Percentiles rank a stretch among this genome's conserved stretches.
These are phyloP conservation scores for Hyphodiscus sp. DNA, from an alignment of 2,329 filamentous ascomycete genomes.

Conservation along the genomic window DNA sequence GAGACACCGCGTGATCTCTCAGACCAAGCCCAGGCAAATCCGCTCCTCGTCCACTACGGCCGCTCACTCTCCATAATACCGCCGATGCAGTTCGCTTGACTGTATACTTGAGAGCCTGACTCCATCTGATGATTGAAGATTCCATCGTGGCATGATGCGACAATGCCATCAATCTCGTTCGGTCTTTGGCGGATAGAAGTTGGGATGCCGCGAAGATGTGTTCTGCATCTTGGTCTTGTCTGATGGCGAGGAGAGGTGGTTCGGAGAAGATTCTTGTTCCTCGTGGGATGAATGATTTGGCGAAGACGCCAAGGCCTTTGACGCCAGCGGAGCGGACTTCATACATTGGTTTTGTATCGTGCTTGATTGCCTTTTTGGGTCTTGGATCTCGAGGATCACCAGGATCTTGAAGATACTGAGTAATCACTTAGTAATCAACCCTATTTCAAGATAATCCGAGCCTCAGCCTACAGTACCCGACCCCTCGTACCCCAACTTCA, in stretches of 20 bases:
- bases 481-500: no score
- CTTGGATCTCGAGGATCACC: background rate
- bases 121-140: slow-evolving; percentile 6
- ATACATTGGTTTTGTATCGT: background rate
- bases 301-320: slow-evolving; percentile 26
- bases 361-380: slow-evolving; percentile 1
- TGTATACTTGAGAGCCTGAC: slow-evolving; percentile 9
- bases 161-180: slow-evolving; percentile 7
- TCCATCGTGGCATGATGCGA: slow-evolving; percentile 10
- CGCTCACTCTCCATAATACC: background rate
- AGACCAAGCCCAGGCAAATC: background rate
- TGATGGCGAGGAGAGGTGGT: slow-evolving; percentile 20
- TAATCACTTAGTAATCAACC: no score
- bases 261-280: slow-evolving; percentile 25
- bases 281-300: slow-evolving; percentile 16
- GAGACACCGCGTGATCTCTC: slow-evolving; percentile 11
- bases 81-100: background rate
- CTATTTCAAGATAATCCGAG: no score
- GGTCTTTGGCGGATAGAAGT: slow-evolving; percentile 9
- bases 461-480: no score
- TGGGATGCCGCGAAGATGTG: slow-evolving; percentile 13
- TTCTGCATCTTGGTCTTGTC: slow-evolving; percentile 8
- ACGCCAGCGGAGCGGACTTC: slow-evolving; percentile 17
- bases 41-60: background rate
- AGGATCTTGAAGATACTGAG: no score